phyloP scores from a whole-genome alignment of 1,139 yeast genomes.

The Yamadazyma oceani region DNA sequence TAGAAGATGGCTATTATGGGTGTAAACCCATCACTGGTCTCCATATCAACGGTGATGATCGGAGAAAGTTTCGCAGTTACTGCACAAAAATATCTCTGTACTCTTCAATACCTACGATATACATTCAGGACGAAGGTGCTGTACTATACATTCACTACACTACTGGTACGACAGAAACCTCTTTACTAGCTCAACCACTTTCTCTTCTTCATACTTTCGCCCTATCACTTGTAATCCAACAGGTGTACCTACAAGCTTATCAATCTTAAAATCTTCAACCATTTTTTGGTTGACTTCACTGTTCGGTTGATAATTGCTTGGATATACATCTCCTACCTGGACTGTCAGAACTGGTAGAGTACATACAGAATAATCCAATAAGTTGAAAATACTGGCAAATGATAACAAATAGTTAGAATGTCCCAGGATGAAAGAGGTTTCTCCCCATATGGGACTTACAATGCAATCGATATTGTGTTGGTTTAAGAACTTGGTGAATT shows the following conservation, averaged over 20 bases:
- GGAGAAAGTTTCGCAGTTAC: not conserved
- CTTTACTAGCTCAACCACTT: slow-evolving; percentile 20
- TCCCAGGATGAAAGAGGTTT: slow-evolving; percentile 63
- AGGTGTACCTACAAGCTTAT: slow-evolving; percentile 26
- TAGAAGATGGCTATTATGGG: slow-evolving; percentile 87
- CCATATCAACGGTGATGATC: slow-evolving; percentile 24
- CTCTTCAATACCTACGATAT: too few relatives aligned
- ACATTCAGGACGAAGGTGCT: too few relatives aligned
- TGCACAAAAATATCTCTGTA: not conserved
- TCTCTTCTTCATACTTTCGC: slow-evolving; percentile 29
- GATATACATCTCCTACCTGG: slow-evolving; percentile 30
- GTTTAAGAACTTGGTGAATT: slow-evolving; percentile 47
- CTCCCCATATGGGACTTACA: slow-evolving; percentile 61
- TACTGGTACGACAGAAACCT: slow-evolving; percentile 1
- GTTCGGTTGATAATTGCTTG: slow-evolving; percentile 20
- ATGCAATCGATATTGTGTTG: slow-evolving; percentile 59
- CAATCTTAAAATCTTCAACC: slow-evolving; percentile 21
- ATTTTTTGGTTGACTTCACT: slow-evolving; percentile 35
- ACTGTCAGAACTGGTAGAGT: slow-evolving; percentile 51
- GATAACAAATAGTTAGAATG: slow-evolving; percentile 59
- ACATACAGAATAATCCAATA: slow-evolving; percentile 55
- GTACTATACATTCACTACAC: too few relatives aligned
- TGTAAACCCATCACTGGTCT: slow-evolving; percentile 60
- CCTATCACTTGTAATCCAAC: slow-evolving; percentile 29
- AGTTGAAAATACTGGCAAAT: slow-evolving; percentile 60